Base-by-base conservation (phyloP, 306 rosid genomes). In the Prunus kanzakura region DNA sequence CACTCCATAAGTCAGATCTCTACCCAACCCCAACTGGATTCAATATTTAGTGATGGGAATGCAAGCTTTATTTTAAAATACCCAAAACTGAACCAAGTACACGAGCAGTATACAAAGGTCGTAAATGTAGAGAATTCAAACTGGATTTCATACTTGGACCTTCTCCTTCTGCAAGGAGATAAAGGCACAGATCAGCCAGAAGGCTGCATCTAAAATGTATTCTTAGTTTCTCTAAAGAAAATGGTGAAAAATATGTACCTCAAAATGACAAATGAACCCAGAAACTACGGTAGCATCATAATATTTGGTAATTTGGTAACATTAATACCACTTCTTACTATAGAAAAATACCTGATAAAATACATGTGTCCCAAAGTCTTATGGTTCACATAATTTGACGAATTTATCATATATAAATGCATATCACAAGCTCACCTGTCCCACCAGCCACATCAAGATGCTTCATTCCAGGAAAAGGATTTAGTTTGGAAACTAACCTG, bases 401-500 rank as follows among this genome's bases (percentile, higher is more conserved):
- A 23, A 30, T 22, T 32, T n/a, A 73, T 62, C 71, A 61, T 23
- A 61, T n/a, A 78, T 19, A 74, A 69, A n/a, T 75, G 41, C 7
- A 72, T 29, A 43, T 32, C 8, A 55, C 45, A 68, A 18, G 76
- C 82, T 61, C 35, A 89, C 99, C 99, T 84, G 99, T 95, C 74
- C 98, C 99, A 78, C 99, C 99, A 71, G 99, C 97, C 69, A 90
- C 96, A 76, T 95, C 99, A 64, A 95, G 97, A 91, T 92, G 99
- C 78, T 86, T 90, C 97, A 91, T 95, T 82, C 98, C 97, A 72
- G 90, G 96, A 89, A 92, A 95, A 58, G 99, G 99, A 85, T 88
- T 87, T 76, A 95, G 76, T 87, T 88, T 82, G 56, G 97, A 91
- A 80, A 95, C 97, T 64, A 95, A 77, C 80, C 99, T 90, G 93